Conservation (phyloP, 2,329 filamentous ascomycete genomes). For the Rutstroemia sp. region DNA sequence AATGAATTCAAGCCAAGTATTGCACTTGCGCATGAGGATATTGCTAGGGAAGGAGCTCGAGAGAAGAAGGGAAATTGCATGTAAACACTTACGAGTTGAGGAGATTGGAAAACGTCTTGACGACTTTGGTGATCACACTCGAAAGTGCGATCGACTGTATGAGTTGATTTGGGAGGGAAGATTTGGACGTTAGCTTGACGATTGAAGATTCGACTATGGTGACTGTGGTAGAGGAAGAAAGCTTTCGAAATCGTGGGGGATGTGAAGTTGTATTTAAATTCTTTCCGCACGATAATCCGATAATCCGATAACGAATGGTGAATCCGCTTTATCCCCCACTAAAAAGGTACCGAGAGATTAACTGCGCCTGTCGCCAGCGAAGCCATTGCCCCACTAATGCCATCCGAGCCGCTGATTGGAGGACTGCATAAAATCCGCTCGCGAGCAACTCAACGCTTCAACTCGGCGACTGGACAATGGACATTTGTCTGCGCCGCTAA, state of each 20-base stretch:
- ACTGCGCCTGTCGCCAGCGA: background rate
- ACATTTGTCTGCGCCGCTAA: too few relatives aligned
- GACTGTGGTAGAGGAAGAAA: conserved; percentile 3
- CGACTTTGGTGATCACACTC: conserved; percentile 42
- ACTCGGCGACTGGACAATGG: too few relatives aligned
- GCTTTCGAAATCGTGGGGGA: background rate
- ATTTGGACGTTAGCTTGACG: background rate
- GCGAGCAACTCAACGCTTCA: too few relatives aligned
- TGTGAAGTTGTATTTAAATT: background rate
- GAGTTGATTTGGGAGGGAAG: conserved; percentile 6
- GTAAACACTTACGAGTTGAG: conserved; percentile 75
- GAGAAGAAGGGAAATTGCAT: background rate
- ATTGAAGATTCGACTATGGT: background rate
- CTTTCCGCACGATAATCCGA: background rate
- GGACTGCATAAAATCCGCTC: background rate
- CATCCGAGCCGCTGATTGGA: background rate
- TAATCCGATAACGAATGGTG: background rate
- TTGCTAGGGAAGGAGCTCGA: background rate
- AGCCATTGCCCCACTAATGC: background rate
- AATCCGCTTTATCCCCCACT: background rate
- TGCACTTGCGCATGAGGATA: too few relatives aligned
- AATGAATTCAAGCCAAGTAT: background rate
- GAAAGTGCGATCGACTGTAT: conserved; percentile 23
- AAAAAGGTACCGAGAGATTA: background rate
- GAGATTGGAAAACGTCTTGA: conserved; percentile 98